A percentile compares a stretch with the other conserved stretches of the same genome.
phyloP scores from a whole-genome alignment of 305 asterid species.

The Ilex paraguariensis region DNA sequence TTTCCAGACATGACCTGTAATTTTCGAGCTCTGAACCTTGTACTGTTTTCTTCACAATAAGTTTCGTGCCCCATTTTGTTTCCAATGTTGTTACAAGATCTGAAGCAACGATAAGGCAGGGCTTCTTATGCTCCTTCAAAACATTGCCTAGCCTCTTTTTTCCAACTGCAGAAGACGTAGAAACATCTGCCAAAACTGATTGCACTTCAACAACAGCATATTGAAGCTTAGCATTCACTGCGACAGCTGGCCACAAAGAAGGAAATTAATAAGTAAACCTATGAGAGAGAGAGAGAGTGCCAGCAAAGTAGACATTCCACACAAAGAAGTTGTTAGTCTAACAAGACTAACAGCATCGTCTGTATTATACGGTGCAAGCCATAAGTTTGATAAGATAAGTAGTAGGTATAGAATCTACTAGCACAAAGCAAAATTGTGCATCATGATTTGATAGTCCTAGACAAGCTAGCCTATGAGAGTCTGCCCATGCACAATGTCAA shows the following conservation, averaged over 20 bases:
- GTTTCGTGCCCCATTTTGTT: conserved; percentile 85
- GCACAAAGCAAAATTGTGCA: too few relatives aligned
- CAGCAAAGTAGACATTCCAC: neutral
- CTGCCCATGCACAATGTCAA: too few relatives aligned
- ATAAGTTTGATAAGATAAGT: too few relatives aligned
- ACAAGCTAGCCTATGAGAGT: too few relatives aligned
- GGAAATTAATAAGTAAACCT: neutral
- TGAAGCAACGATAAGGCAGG: conserved; percentile 62
- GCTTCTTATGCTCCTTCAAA: conserved; percentile 46
- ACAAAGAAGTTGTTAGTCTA: neutral
- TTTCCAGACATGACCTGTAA: conserved; percentile 46
- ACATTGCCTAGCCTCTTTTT: conserved; percentile 67
- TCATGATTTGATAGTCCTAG: too few relatives aligned
- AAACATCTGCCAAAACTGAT: conserved; percentile 33
- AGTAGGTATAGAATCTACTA: too few relatives aligned
- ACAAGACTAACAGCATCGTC: neutral
- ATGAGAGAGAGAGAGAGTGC: neutral
- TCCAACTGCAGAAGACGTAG: conserved; percentile 41
- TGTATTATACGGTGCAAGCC: too few relatives aligned
- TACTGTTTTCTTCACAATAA: conserved; percentile 57
- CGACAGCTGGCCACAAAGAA: conserved; percentile 63
- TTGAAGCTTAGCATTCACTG: conserved; percentile 86
- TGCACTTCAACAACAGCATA: conserved; percentile 85
- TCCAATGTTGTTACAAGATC: conserved; percentile 87
- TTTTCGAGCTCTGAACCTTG: conserved; percentile 86